phyloP scores from a whole-genome alignment of 257 asterid species.

The Perilla frutescens region DNA sequence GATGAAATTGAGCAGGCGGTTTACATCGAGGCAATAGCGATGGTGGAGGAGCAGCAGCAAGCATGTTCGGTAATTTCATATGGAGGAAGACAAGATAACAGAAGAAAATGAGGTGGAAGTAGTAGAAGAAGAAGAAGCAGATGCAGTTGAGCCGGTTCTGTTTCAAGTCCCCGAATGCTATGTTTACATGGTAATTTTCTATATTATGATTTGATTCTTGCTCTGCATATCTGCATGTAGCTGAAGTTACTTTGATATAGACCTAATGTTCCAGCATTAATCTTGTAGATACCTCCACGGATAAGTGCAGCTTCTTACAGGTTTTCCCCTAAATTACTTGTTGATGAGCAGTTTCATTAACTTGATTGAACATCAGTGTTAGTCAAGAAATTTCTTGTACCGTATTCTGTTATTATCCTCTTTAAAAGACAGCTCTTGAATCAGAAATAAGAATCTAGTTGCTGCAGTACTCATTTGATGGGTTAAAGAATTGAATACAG shows the following conservation, averaged over 20 bases:
- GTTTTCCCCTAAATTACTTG: constrained; percentile 44
- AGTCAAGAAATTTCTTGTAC: constrained; percentile 6
- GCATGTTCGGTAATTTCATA: too few relatives aligned
- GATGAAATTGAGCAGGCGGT: too few relatives aligned
- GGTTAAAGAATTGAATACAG: constrained; percentile 7
- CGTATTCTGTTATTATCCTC: not conserved
- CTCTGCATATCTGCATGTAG: constrained; percentile 18
- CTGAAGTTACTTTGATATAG: constrained; percentile 20
- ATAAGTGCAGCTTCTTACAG: constrained; percentile 95
- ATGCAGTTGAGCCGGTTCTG: constrained; percentile 66
- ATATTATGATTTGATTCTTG: constrained; percentile 13
- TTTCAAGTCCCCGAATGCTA: constrained; percentile 91
- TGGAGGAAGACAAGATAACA: constrained; percentile 59
- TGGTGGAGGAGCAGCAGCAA: too few relatives aligned
- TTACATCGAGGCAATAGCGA: too few relatives aligned
- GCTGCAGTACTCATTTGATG: constrained; percentile 20
- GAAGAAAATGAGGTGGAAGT: constrained; percentile 46
- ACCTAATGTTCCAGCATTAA: constrained; percentile 33
- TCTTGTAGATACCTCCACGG: constrained; percentile 94
- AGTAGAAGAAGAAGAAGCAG: constrained; percentile 62
- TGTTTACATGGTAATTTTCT: constrained; percentile 74
- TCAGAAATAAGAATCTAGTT: not conserved
- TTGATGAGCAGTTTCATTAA: constrained; percentile 24
- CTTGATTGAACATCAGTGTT: constrained; percentile 4
- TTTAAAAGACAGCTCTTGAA: not conserved